Evolutionary conservation across 2,329 filamentous ascomycete species (phyloP), one percentile per base, ranked within the genome.

Genomic region (Epichloe coenophiala): DNA sequence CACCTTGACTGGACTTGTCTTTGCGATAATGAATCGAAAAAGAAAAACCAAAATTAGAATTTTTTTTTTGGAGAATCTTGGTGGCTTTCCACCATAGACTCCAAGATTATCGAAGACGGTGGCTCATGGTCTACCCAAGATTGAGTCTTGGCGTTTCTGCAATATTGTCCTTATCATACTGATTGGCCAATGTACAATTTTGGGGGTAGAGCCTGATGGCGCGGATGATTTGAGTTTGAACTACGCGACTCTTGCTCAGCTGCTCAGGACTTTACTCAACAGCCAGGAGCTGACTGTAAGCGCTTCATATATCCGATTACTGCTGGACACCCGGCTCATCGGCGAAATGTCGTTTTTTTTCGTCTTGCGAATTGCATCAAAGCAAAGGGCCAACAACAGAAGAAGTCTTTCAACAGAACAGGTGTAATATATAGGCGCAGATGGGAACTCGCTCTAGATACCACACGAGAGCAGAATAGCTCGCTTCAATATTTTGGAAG

Each of bases 261-360:
- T 47, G 21, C 8, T 31, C 0, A 31, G 27, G 27, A 31, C 3
- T 21, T n/a, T 21, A 35, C 45, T 43, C 19, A 23, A 36, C 12
- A 35, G 39, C 31, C 11, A 44, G 41, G 35, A 15, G 19, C 36
- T 31, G 45, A 21, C 27, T 40, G 36, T 35, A 19, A 31, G 37
- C 46, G 17, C 17, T 43, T 33, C 40, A 31, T 38, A 33, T 42
- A 7, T 36, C n/a, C 36, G 15, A 36, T 11, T 21, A 3, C 27
- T 17, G 48, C 37, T 37, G 11, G 45, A 45, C 31, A 31, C n/a
- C 40, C 37, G 36, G 38, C 40, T 46, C 17, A 47, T 46, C 76
- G 55, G 95, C 93, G 68, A 93, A 87, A n/a, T 89, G 88, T 1
- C 88, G 88, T 17, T 62, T 95, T 88, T 84, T 27, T 88, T 23